Evolutionary conservation across 768 basidiomycete genomes (phyloP).

Genomic region (Erythrobasidium yunnanense): DNA sequence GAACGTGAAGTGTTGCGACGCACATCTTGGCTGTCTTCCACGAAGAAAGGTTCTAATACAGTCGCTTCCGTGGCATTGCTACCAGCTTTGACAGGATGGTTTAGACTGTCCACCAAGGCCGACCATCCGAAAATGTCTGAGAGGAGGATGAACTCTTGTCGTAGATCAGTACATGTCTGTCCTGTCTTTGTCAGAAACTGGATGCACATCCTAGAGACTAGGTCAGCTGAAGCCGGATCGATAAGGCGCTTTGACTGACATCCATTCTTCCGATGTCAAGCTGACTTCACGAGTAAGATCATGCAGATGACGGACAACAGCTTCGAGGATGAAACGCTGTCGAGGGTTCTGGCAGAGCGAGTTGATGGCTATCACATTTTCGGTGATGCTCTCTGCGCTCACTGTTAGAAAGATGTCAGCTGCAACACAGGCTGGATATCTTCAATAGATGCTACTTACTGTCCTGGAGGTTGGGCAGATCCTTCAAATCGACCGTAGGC

Average conservation of each 20-base stretch:
- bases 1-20: neutral
- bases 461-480: no score
- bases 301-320: constrained; percentile 42
- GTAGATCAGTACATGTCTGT: constrained; percentile 54
- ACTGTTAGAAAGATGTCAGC: no score
- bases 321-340: constrained; percentile 5
- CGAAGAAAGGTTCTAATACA: constrained; percentile 72
- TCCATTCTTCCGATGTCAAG: constrained; percentile 79
- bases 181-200: constrained; percentile 66
- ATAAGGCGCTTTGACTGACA: constrained; percentile 20
- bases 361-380: neutral
- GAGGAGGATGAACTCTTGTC: constrained; percentile 63
- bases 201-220: constrained; percentile 49
- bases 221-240: neutral
- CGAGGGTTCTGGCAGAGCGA: neutral
- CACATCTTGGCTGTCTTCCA: constrained; percentile 54
- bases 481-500: no score
- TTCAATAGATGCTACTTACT: no score
- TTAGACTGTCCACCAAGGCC: constrained; percentile 54
- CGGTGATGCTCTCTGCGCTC: neutral
- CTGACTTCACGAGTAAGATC: constrained; percentile 43
- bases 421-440: no score
- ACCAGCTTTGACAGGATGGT: constrained; percentile 39
- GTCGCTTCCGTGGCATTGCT: constrained; percentile 41
- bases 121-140: constrained; percentile 72